Base-by-base conservation (phyloP, 2,329 filamentous ascomycete genomes). In the Paecilomyces formosus region DNA sequence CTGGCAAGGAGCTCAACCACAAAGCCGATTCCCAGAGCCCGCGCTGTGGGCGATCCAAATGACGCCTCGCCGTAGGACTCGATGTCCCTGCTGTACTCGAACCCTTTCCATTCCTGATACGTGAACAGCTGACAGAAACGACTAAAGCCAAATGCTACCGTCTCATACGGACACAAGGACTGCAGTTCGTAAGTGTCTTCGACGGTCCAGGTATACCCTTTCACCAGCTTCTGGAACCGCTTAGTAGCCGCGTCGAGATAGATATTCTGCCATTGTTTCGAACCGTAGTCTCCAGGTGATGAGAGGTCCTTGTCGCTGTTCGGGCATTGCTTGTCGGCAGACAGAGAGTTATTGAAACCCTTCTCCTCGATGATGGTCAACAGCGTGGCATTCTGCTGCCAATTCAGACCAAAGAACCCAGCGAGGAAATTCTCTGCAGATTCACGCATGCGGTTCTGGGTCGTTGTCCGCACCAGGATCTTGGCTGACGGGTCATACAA, bases 381-480 rank as follows among this genome's bases (percentile, higher is more conserved):
- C n/a, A 90, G 81, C 0, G 85, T 89, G 6, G 82, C 88, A 67
- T 90, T 89, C 30, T 85, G 80, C 1, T 85, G 81, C 88, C 88
- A 92, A 53, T 87, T 82, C 0, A 90, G 79, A 0, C 88, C 88
- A 67, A 92, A 92, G 76, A 92, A 92, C 0, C 89, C 89, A 5
- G 88, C 86, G 68, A 91, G 75, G 73, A 90, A 92, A 71, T 92
- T 88, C 71, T 92, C 88, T 2, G 88, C 88, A 45, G 82, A 87
- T 70, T 91, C 86, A 22, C 88, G 77, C 88, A 92, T 92, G 24
- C 89, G 84, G 68, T 89, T 85, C 69, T 92, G 87, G 1, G 88
- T 89, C 0, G 88, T 90, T 1, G 88, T 90, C 28, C 88, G 81
- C 15, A 85, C 87, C 58, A 91, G 83, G 60, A 92, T 85, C 74